Conservation (phyloP, 2,329 filamentous ascomycete genomes). For the Hymenoscyphus infarciens region DNA sequence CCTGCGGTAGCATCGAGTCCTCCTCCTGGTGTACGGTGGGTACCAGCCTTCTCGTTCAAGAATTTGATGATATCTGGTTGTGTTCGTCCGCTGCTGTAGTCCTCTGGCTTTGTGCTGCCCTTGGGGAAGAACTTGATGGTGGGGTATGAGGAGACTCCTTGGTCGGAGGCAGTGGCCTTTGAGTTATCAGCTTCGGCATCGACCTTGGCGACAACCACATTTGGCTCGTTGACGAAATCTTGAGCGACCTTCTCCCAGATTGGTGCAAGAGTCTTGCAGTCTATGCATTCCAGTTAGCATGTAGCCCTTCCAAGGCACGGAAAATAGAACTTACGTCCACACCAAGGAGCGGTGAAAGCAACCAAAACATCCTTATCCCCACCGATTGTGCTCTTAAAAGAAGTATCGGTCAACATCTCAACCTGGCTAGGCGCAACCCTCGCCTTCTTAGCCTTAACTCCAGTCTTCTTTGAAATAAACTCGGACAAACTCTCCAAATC, state of each 20-base stretch:
- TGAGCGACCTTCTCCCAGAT: slow-evolving; percentile 82
- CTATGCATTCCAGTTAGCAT: slow-evolving; percentile 45
- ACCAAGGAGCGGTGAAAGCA: slow-evolving; percentile 98
- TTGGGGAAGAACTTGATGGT: slow-evolving; percentile 98
- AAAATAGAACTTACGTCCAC: slow-evolving; percentile 66
- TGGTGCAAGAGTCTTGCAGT: slow-evolving; percentile 94
- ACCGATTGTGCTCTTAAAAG: slow-evolving; percentile 75
- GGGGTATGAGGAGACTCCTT: slow-evolving; percentile 82
- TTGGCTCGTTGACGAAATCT: slow-evolving; percentile 73
- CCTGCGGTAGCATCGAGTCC: slow-evolving; percentile 75
- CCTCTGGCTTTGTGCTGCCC: slow-evolving; percentile 67
- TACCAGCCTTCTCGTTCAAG: slow-evolving; percentile 85
- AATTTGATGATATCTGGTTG: slow-evolving; percentile 76
- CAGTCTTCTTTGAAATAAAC: slow-evolving; percentile 85
- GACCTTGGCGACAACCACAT: slow-evolving; percentile 88
- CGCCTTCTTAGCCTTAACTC: slow-evolving; percentile 73
- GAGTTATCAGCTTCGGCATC: slow-evolving; percentile 86
- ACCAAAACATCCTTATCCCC: slow-evolving; percentile 86
- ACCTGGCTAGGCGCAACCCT: slow-evolving; percentile 70
- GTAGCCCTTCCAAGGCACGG: neutral
- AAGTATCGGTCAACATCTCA: slow-evolving; percentile 72
- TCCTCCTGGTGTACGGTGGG: slow-evolving; percentile 78
- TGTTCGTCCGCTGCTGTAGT: slow-evolving; percentile 71
- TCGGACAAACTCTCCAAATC: slow-evolving; percentile 79
- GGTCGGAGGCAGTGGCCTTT: slow-evolving; percentile 71